These are phyloP conservation scores for Rugonectria rugulosa DNA, from an alignment of 2,329 filamentous ascomycete genomes.

Conservation along the genomic window DNA sequence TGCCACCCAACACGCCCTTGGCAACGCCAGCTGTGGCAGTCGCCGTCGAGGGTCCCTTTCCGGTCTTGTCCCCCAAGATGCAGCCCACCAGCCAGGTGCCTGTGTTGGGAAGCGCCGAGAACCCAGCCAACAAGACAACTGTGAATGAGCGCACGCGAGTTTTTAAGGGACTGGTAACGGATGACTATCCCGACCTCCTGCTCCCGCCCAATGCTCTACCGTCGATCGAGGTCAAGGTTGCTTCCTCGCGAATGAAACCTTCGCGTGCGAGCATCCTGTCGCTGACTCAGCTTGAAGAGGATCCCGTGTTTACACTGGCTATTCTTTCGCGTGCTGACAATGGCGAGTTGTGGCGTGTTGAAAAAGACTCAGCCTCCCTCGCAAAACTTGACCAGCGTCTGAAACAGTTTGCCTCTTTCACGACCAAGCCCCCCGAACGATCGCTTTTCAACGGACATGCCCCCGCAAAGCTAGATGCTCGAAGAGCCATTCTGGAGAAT, in stretches of 20 bases:
- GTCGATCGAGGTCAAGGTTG: constrained; percentile 84
- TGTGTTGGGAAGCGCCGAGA: constrained; percentile 20
- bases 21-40: constrained; percentile 54
- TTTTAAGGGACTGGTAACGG: constrained; percentile 80
- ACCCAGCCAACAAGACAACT: constrained; percentile 42
- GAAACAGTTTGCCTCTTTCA: constrained; percentile 76
- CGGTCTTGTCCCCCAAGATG: constrained; percentile 16
- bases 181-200: constrained; percentile 86
- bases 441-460: constrained; percentile 91
- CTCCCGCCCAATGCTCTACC: constrained; percentile 88
- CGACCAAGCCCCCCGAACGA: constrained; percentile 81
- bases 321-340: constrained; percentile 79
- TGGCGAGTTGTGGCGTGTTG: constrained; percentile 88
- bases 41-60: constrained; percentile 23
- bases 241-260: constrained; percentile 93
- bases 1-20: constrained; percentile 74
- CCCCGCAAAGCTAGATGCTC: constrained; percentile 89
- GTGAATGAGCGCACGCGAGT: constrained; percentile 61
- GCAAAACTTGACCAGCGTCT: constrained; percentile 83
- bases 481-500: constrained; percentile 78
- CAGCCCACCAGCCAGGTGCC: constrained; percentile 21
- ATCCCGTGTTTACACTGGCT: constrained; percentile 92
- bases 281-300: constrained; percentile 82
- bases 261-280: constrained; percentile 86
- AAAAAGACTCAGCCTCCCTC: constrained; percentile 87